Conservation (phyloP, 2,329 filamentous ascomycete genomes). For the Botryotinia convoluta region DNA sequence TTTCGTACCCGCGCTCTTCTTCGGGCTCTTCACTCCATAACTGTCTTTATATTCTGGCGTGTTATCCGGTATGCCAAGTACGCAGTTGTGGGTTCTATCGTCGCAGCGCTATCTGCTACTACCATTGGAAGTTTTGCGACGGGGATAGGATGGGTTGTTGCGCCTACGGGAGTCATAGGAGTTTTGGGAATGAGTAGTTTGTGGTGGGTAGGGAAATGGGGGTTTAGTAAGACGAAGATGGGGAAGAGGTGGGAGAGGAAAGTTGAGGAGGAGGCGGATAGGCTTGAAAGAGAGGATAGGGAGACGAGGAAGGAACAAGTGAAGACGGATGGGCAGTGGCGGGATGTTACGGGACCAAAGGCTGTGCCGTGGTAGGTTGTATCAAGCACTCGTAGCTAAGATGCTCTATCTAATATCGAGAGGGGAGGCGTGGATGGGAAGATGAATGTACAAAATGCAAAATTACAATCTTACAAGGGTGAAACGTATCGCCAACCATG, state of each 20-base stretch:
- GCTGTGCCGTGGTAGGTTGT: slow-evolving; percentile 34
- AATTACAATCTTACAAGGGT: background rate
- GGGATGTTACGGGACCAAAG: slow-evolving; percentile 35
- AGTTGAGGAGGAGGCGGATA: slow-evolving; percentile 26
- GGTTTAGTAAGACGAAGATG: slow-evolving; percentile 33
- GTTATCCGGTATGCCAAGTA: slow-evolving; percentile 39
- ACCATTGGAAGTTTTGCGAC: slow-evolving; percentile 35
- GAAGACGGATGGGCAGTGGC: slow-evolving; percentile 35
- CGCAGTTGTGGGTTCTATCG: slow-evolving; percentile 33
- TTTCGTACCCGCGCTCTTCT: slow-evolving; percentile 37
- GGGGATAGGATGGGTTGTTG: slow-evolving; percentile 36
- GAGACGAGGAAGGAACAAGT: slow-evolving; percentile 28
- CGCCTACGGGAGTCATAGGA: slow-evolving; percentile 34
- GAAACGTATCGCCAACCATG: background rate
- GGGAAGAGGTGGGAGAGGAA: slow-evolving; percentile 27
- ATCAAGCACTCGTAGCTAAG: too few relatives aligned
- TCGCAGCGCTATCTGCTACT: slow-evolving; percentile 34
- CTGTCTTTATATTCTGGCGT: slow-evolving; percentile 38
- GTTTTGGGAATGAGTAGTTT: slow-evolving; percentile 33
- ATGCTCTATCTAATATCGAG: background rate
- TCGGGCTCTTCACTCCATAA: slow-evolving; percentile 34
- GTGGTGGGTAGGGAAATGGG: slow-evolving; percentile 38
- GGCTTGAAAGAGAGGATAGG: slow-evolving; percentile 18
- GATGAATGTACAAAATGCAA: background rate
- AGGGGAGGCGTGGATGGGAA: background rate